Percentiles rank a stretch among this genome's conserved stretches.
phyloP scores from a whole-genome alignment of 164 flowering plant genomes.

The Vitis rupestris region DNA sequence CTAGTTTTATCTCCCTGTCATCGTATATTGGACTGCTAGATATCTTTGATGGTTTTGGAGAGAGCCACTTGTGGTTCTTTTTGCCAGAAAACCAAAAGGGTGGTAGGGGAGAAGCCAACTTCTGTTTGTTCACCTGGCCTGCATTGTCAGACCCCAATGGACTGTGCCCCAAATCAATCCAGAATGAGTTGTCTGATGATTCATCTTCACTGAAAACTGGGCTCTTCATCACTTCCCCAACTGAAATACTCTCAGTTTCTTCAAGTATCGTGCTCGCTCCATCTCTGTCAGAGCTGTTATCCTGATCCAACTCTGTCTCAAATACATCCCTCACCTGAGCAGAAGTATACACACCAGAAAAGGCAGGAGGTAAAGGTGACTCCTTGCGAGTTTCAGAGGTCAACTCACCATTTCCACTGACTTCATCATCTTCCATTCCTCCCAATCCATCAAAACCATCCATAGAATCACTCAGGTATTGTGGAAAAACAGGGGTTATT shows the following conservation, averaged over 20 bases:
- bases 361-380: conserved; percentile 67
- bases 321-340: conserved; percentile 87
- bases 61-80: conserved; percentile 40
- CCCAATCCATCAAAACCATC: conserved; percentile 61
- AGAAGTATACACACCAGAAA: conserved; percentile 83
- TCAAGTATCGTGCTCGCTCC: conserved; percentile 87
- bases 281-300: conserved; percentile 76
- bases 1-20: conserved; percentile 34
- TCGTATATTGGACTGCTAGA: conserved; percentile 57
- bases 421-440: conserved; percentile 48
- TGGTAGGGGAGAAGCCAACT: conserved; percentile 53
- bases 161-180: conserved; percentile 93
- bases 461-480: conserved; percentile 72
- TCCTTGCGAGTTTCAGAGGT: conserved; percentile 40
- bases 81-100: conserved; percentile 60
- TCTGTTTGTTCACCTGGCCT: conserved; percentile 42
- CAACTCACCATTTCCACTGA: conserved; percentile 36
- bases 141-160: conserved; percentile 61
- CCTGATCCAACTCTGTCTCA: conserved; percentile 77
- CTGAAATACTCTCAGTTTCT: conserved; percentile 75
- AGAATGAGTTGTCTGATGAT: conserved; percentile 75
- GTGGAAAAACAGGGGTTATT: conserved; percentile 76
- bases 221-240: conserved; percentile 87
- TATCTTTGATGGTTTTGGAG: conserved; percentile 52
- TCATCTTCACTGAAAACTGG: conserved; percentile 93